These are phyloP conservation scores for Fraxinus xanthoxyloides DNA, from an alignment of 305 asterid species.

Conservation along the genomic window DNA sequence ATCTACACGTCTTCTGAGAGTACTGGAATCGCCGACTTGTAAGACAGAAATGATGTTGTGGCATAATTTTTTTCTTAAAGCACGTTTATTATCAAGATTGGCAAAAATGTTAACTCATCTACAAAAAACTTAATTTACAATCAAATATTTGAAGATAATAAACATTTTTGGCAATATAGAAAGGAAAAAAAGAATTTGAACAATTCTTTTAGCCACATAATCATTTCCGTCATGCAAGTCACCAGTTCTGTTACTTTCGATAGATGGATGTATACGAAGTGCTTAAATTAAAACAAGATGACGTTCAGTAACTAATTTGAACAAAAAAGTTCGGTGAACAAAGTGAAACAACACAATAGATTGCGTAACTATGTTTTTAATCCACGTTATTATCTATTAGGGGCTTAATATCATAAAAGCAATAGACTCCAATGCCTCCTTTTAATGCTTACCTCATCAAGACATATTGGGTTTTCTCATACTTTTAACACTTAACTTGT, in stretches of 20 bases:
- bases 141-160: neutral
- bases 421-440: neutral
- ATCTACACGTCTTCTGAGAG: neutral
- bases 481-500: neutral
- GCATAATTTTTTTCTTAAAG: neutral
- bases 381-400: neutral
- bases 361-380: neutral
- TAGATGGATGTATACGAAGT: neutral
- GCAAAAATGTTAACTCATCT: neutral
- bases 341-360: neutral
- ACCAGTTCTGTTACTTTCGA: neutral
- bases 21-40: neutral
- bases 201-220: neutral
- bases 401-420: neutral
- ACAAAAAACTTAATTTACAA: neutral
- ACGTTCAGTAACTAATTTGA: neutral
- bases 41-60: neutral
- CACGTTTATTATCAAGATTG: neutral
- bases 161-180: neutral
- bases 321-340: neutral
- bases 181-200: neutral
- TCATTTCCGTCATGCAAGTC: neutral
- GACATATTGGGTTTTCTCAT: neutral
- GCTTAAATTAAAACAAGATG: neutral
- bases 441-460: neutral